Evolutionary conservation across 2,329 filamentous ascomycete genomes (phyloP).

Genomic region (Nemania diffusa): DNA sequence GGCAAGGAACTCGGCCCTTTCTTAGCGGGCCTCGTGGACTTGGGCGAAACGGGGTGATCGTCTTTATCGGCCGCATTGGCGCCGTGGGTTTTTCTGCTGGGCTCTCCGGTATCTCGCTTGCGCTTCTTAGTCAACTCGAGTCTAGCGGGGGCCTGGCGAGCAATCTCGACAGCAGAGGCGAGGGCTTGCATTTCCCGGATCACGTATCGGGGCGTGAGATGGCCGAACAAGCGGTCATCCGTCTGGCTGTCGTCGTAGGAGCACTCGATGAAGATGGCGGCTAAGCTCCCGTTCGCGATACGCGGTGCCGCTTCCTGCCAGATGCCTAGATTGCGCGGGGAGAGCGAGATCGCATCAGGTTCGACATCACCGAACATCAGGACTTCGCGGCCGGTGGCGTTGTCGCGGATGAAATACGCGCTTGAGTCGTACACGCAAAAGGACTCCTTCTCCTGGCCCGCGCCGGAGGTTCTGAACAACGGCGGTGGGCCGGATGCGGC

Average conservation of each 20-base stretch:
- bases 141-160: constrained; percentile 55
- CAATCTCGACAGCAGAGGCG: constrained; percentile 74
- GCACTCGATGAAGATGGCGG: constrained; percentile 93
- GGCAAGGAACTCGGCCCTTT: constrained; percentile 34
- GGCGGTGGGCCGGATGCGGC: constrained; percentile 42
- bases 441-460: constrained; percentile 55
- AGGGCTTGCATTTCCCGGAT: constrained; percentile 80
- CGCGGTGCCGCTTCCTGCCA: constrained; percentile 93
- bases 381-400: constrained; percentile 76
- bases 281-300: constrained; percentile 75
- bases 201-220: constrained; percentile 85
- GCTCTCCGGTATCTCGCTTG: constrained; percentile 64
- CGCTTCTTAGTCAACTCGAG: constrained; percentile 68
- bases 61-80: constrained; percentile 36
- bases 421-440: constrained; percentile 85
- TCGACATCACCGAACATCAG: constrained; percentile 97
- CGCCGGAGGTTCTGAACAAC: constrained; percentile 46
- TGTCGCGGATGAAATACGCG: constrained; percentile 90
- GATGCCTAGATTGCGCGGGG: constrained; percentile 81
- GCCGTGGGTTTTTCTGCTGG: constrained; percentile 31
- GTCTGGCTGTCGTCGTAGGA: constrained; percentile 86
- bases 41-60: constrained; percentile 65
- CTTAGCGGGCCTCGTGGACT: constrained; percentile 52
- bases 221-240: constrained; percentile 84
- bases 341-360: constrained; percentile 84